Evolutionary conservation across 306 rosid genomes (phyloP).

Genomic region (Psophocarpus tetragonolobus): DNA sequence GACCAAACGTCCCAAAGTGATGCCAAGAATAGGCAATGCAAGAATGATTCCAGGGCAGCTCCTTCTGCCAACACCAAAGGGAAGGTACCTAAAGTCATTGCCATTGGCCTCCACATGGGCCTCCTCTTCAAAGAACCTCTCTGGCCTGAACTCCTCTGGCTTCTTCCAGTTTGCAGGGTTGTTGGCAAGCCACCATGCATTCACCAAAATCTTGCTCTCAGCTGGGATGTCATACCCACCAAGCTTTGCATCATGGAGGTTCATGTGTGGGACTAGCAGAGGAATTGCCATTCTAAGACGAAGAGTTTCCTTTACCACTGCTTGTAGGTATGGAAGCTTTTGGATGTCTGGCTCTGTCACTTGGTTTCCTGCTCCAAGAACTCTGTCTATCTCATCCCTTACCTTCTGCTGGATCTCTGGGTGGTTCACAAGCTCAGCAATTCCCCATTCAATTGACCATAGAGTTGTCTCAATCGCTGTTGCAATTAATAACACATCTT

Average conservation of each 20-base stretch:
- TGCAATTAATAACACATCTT: background rate
- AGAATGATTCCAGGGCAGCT: slow-evolving; percentile 92
- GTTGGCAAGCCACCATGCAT: slow-evolving; percentile 93
- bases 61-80: slow-evolving; percentile 84
- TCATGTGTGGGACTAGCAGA: slow-evolving; percentile 91
- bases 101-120: slow-evolving; percentile 87
- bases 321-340: slow-evolving; percentile 86
- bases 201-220: slow-evolving; percentile 81
- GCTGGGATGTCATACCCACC: slow-evolving; percentile 76
- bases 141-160: slow-evolving; percentile 83
- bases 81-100: slow-evolving; percentile 84
- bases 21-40: slow-evolving; percentile 83
- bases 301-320: slow-evolving; percentile 81
- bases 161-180: slow-evolving; percentile 82
- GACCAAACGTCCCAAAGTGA: slow-evolving; percentile 77
- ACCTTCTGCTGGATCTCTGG: slow-evolving; percentile 64
- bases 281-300: slow-evolving; percentile 88
- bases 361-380: slow-evolving; percentile 65
- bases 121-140: slow-evolving; percentile 88
- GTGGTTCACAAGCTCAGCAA: slow-evolving; percentile 93
- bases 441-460: slow-evolving; percentile 93
- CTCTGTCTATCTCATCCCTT: slow-evolving; percentile 57
- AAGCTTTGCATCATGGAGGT: slow-evolving; percentile 80
- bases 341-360: slow-evolving; percentile 70
- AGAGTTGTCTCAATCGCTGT: slow-evolving; percentile 90